phyloP scores from a whole-genome alignment of 306 rosid species.

The Acacia melanoxylon region DNA sequence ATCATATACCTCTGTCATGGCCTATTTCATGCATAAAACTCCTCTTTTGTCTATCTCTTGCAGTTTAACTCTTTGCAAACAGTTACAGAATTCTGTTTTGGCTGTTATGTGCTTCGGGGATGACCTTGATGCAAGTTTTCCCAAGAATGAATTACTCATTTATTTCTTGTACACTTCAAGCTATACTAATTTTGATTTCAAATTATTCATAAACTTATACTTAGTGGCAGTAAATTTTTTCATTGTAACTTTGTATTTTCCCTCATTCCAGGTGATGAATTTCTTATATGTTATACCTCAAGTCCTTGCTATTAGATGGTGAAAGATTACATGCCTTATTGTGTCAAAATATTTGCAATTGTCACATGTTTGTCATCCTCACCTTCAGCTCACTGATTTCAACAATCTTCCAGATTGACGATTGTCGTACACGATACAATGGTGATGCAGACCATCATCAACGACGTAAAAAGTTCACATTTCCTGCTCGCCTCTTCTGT shows the following conservation, averaged over 20 bases:
- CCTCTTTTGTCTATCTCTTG: not conserved
- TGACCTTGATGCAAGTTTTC: slow-evolving; percentile 7
- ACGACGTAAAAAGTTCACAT: slow-evolving; percentile 83
- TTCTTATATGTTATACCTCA: slow-evolving; percentile 18
- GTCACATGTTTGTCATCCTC: slow-evolving; percentile 25
- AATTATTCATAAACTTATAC: not conserved
- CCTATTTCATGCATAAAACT: slow-evolving; percentile 1
- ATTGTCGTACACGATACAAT: slow-evolving; percentile 93
- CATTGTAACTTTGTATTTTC: slow-evolving; percentile 12
- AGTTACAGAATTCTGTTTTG: not conserved
- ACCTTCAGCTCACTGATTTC: slow-evolving; percentile 27
- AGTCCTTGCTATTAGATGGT: slow-evolving; percentile 18
- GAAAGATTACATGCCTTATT: slow-evolving; percentile 26
- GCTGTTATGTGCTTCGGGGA: not conserved
- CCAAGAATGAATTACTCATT: not conserved
- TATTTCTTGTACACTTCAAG: not conserved
- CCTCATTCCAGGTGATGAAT: slow-evolving; percentile 19
- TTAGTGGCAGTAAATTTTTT: slow-evolving; percentile 3
- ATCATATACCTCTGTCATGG: not conserved
- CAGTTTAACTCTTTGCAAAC: not conserved
- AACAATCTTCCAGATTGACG: slow-evolving; percentile 74
- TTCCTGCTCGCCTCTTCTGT: slow-evolving; percentile 94
- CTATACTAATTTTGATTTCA: not conserved
- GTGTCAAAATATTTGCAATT: slow-evolving; percentile 29
- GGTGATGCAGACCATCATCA: slow-evolving; percentile 97